Evolutionary conservation across 2,329 filamentous ascomycete species (phyloP).

Genomic region (Dryadomyces sulphureus): DNA sequence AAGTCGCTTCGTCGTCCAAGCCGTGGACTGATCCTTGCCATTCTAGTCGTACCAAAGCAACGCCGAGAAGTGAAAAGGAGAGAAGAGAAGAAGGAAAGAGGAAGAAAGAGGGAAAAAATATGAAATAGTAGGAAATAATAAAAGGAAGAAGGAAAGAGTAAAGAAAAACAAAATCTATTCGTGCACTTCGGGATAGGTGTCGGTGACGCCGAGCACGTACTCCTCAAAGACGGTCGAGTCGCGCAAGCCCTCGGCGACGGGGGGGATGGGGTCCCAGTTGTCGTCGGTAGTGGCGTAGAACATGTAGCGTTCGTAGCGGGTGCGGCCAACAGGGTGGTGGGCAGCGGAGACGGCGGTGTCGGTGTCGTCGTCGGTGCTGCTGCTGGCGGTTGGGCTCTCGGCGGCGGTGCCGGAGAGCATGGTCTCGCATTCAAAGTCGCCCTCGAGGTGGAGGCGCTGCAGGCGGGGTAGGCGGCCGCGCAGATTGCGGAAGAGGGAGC

Average conservation of each 20-base stretch:
- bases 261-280: constrained; percentile 18
- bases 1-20: not conserved
- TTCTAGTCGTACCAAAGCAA: constrained; percentile 2
- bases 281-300: constrained; percentile 27
- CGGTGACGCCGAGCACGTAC: constrained; percentile 11
- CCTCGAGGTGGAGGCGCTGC: constrained; percentile 28
- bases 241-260: constrained; percentile 15
- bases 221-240: constrained; percentile 13
- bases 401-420: not conserved
- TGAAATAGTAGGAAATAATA: not conserved
- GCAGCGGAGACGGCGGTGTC: not conserved
- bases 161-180: not conserved
- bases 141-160: not conserved
- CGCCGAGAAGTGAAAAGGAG: not conserved
- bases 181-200: constrained; percentile 18
- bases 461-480: constrained; percentile 21
- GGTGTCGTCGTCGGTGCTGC: not conserved
- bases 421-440: constrained; percentile 25
- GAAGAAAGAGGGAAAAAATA: not conserved
- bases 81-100: not conserved
- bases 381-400: not conserved
- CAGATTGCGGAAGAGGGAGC: constrained; percentile 26
- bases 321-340: not conserved
- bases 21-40: constrained; percentile 1
- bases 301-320: constrained; percentile 22